Evolutionary conservation across 306 rosid species (phyloP).

Genomic region (Quercus cerris): DNA sequence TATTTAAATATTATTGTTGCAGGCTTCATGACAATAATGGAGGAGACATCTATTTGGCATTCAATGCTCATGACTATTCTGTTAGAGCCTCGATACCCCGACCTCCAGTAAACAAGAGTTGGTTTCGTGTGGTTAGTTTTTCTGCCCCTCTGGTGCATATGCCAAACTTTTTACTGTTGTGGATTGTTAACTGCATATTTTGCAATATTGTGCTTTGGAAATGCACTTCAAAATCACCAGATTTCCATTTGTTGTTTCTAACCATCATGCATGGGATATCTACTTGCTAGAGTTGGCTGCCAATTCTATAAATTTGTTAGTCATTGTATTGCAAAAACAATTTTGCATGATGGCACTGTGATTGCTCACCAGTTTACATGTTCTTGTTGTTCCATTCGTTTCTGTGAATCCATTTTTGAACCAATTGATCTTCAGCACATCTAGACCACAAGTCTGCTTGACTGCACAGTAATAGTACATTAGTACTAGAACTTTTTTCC

Average conservation of each 20-base stretch:
- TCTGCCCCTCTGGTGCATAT: constrained; percentile 1
- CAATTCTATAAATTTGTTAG: not conserved
- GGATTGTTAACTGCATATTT: constrained; percentile 18
- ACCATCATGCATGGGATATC: not conserved
- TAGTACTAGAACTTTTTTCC: not conserved
- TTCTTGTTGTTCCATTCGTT: not conserved
- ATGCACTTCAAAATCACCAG: not conserved
- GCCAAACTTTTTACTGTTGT: not conserved
- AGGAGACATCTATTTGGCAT: constrained; percentile 82
- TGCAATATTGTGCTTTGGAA: not conserved
- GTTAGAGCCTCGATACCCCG: constrained; percentile 51
- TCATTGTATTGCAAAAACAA: not conserved
- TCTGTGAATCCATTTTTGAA: not conserved
- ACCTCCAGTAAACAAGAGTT: constrained; percentile 56
- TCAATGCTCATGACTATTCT: constrained; percentile 74
- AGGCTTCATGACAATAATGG: constrained; percentile 79
- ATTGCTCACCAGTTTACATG: not conserved
- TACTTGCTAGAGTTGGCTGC: not conserved
- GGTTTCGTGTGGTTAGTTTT: constrained; percentile 93
- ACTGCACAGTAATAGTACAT: not conserved
- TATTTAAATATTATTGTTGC: constrained; percentile 10
- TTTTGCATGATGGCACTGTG: not conserved
- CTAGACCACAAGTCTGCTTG: not conserved
- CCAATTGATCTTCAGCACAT: not conserved
- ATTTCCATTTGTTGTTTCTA: not conserved